A percentile compares a stretch with the other conserved stretches of the same genome.
Evolutionary conservation across 1,284 basidiomycete species (phyloP).

Genomic region (Sporisorium exsertum): DNA sequence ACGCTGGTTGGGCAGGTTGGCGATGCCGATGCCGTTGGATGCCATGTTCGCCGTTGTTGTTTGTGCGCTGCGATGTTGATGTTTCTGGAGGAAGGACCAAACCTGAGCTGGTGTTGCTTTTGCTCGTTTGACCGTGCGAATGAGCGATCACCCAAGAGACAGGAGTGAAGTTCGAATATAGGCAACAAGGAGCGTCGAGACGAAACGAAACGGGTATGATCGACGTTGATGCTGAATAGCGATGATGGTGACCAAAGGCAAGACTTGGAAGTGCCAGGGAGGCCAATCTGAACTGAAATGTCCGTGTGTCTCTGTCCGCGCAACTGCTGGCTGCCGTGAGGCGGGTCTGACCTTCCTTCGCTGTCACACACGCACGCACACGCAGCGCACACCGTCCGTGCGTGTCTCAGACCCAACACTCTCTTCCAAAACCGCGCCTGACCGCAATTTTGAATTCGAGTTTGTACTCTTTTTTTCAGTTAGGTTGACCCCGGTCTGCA

Average conservation of each 20-base stretch:
- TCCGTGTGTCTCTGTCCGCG: not conserved
- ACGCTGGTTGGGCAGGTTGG: constrained; percentile 93
- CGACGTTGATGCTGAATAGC: not conserved
- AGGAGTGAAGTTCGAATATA: not conserved
- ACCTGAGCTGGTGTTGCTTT: not conserved
- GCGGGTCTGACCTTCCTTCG: not conserved
- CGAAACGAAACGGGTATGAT: not conserved
- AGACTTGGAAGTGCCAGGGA: not conserved
- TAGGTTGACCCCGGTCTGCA: not conserved
- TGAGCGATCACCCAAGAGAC: not conserved
- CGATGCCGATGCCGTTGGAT: constrained; percentile 73
- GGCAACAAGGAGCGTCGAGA: not conserved
- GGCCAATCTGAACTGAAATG: not conserved
- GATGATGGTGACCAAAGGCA: constrained; percentile 2
- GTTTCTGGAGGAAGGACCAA: not conserved
- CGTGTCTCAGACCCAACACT: constrained; percentile 31
- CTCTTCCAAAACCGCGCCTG: constrained; percentile 2
- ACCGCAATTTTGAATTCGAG: not conserved
- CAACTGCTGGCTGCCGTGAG: not conserved
- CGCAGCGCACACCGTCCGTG: constrained; percentile 23
- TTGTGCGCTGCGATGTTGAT: not conserved
- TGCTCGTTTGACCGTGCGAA: not conserved
- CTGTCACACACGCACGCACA: constrained; percentile 22
- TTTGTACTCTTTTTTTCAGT: not conserved
- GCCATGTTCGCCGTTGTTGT: constrained; percentile 34